Evolutionary conservation across 2,329 filamentous ascomycete species (phyloP).

Genomic region (Thelonectria rubi): DNA sequence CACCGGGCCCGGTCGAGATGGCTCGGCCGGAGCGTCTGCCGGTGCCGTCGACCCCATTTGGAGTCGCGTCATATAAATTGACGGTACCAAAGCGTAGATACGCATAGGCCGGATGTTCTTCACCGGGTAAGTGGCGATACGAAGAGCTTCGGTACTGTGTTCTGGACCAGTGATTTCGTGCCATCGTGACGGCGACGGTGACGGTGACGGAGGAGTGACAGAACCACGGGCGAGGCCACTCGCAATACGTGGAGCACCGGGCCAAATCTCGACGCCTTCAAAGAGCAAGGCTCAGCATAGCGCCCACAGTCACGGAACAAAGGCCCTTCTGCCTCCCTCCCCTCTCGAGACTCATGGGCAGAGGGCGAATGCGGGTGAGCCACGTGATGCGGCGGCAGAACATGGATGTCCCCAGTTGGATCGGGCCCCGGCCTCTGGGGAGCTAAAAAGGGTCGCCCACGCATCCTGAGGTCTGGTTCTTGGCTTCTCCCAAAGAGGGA

Average conservation of each 20-base stretch:
- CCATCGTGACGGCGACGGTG: not conserved
- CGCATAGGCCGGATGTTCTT: not conserved
- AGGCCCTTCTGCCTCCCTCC: no score
- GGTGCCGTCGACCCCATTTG: slow-evolving; percentile 1
- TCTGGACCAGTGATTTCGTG: no score
- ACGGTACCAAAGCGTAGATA: not conserved
- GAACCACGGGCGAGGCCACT: not conserved
- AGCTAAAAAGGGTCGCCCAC: slow-evolving; percentile 28
- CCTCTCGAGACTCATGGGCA: not conserved
- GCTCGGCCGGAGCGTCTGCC: not conserved
- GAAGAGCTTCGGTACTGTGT: not conserved
- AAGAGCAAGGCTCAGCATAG: not conserved
- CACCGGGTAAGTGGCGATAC: not conserved
- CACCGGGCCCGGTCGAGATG: not conserved
- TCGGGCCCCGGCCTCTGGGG: slow-evolving; percentile 19
- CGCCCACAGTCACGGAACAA: not conserved
- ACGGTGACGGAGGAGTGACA: not conserved
- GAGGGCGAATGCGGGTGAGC: slow-evolving; percentile 1
- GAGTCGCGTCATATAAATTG: slow-evolving; percentile 7
- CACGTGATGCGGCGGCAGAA: slow-evolving; percentile 23
- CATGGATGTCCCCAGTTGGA: slow-evolving; percentile 35
- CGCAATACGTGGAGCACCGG: not conserved
- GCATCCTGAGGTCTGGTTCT: slow-evolving; percentile 17
- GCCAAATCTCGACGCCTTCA: not conserved
- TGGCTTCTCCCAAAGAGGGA: slow-evolving; percentile 11